Conservation (phyloP, 2,329 filamentous ascomycete species). For the Talaromyces sp. region DNA sequence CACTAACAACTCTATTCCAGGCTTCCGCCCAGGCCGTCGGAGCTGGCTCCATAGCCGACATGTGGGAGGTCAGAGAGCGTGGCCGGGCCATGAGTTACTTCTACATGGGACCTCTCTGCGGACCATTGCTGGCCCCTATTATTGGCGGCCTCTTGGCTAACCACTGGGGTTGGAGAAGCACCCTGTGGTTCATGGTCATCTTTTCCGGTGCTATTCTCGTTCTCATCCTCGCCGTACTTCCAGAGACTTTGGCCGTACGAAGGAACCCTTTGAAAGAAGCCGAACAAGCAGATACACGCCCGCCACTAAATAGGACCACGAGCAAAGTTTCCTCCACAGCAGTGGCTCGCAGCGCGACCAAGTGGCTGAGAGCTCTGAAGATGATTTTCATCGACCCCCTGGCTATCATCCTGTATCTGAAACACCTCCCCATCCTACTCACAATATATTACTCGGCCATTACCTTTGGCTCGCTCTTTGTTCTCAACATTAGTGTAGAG, state of each 20-base stretch:
- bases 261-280: conserved; percentile 26
- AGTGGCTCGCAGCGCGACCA: conserved; percentile 55
- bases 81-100: conserved; percentile 79
- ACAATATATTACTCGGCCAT: conserved; percentile 70
- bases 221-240: conserved; percentile 39
- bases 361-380: conserved; percentile 49
- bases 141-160: conserved; percentile 69
- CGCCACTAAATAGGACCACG: conserved; percentile 21
- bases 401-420: conserved; percentile 63
- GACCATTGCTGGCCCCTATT: conserved; percentile 70
- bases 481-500: conserved; percentile 73
- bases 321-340: conserved; percentile 55
- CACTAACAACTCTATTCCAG: background rate
- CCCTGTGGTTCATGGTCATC: conserved; percentile 70
- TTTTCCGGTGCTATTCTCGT: conserved; percentile 53
- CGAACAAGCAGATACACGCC: conserved; percentile 16
- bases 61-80: conserved; percentile 69
- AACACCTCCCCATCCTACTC: conserved; percentile 67
- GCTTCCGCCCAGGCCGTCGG: conserved; percentile 79
- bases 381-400: conserved; percentile 67
- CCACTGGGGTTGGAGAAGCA: conserved; percentile 66
- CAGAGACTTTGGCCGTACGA: conserved; percentile 34
- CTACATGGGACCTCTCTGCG: conserved; percentile 71
- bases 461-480: conserved; percentile 68
- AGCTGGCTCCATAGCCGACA: conserved; percentile 74